Evolutionary conservation across 148 eudicot genomes (phyloP).

Genomic region (Silene uniflora): DNA sequence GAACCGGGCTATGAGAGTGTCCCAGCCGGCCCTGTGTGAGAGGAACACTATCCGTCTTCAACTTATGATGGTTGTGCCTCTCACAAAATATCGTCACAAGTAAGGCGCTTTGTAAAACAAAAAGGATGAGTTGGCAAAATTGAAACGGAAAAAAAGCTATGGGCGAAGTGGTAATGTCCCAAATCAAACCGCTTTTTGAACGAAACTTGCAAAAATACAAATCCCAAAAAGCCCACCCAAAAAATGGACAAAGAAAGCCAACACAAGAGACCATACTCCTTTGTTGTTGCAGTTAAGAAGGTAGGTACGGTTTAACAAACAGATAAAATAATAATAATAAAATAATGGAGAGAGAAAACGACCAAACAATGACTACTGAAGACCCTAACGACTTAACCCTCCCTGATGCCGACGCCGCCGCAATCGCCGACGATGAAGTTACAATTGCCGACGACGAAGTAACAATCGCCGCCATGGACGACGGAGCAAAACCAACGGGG

Average conservation of each 20-base stretch:
- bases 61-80: too few species aligned
- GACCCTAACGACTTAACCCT: constrained; percentile 32
- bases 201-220: too few species aligned
- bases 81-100: too few species aligned
- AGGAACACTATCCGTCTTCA: too few species aligned
- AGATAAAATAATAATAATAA: neutral
- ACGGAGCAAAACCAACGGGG: constrained; percentile 2
- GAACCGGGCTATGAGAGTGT: too few species aligned
- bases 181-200: too few species aligned
- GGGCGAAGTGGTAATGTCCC: too few species aligned
- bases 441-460: neutral
- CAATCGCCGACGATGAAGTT: neutral
- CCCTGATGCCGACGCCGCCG: constrained; percentile 21
- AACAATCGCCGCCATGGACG: constrained; percentile 13
- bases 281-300: constrained; percentile 29
- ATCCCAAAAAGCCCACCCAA: too few species aligned
- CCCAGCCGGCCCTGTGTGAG: too few species aligned
- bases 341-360: constrained; percentile 9
- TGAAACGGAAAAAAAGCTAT: too few species aligned
- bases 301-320: constrained; percentile 16
- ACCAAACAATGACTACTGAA: constrained; percentile 24
- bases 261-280: neutral
- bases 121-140: too few species aligned
- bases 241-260: neutral
- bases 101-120: too few species aligned